Evolutionary conservation across 495 filamentous ascomycete species (phyloP), one percentile per base, ranked within the genome.

Genomic region (Daldinia childiae): DNA sequence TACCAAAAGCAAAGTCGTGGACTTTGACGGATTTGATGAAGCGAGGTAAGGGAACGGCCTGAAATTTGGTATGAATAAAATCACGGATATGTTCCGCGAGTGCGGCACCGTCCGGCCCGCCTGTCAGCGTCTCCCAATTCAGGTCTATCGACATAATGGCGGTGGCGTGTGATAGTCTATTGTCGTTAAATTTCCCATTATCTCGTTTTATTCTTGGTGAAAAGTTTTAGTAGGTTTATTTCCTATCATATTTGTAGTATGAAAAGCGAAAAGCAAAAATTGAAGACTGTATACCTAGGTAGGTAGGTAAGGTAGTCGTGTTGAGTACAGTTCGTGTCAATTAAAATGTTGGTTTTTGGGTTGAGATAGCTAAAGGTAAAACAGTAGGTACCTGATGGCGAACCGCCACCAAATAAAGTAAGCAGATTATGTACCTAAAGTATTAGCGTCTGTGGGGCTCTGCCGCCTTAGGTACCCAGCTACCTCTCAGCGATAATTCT

Each of bases 11-110:
- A 76, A 99, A 99, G 45, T 91, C 89, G 79, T 97, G 95, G 27
- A 97, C 93, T 19, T 94, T 89, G 41, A 99, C 96, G 9, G 93
- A 95, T 69, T 95, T 94, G 80, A 99, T 98, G 83, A 98, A 98
- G 58, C 93, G 91, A 38, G 95, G 95, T 30, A 99, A 86, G 14
- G 92, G 84, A 45, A 98, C 89, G 54, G 92, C 86, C 80, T 99
- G 95, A 81, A 99, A 99, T 76, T 92, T 94, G 74, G 91, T 89
- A 81, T 99, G 93, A 73, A 99, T 91, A 80, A 98, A 98, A 76
- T 91, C 91, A 64, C 94, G 92, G 77, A 99, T 95, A 58, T 83
- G 84, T 71, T 92, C 89, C 7, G 95, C 93, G 59, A 97, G 89
- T 30, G 88, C 91, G 66, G 88, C 82, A 17, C 96, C 94, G 77